Evolutionary conservation across 2,329 filamentous ascomycete species (phyloP), one percentile per base, ranked within the genome.

Genomic region (Exophiala viscosa): DNA sequence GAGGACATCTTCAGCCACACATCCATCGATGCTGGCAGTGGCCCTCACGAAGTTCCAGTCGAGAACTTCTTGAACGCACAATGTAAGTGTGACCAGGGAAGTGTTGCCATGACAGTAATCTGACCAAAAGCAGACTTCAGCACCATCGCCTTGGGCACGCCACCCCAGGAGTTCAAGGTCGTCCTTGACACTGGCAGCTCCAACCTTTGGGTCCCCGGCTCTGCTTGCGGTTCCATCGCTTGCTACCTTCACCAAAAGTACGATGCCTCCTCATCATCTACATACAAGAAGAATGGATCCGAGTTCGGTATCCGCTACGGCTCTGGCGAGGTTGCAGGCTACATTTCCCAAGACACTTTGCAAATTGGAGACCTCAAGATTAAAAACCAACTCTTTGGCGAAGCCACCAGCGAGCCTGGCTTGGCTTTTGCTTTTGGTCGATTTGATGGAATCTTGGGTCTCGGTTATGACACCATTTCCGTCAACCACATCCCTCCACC

Each of bases 1-100:
- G 75, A 80, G 67, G 82, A 91, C 62, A 84, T 95, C 72, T 95
- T 96, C 80, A 85, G 85, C 69, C 82, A 87, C 64, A 81, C 84
- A 52, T 81, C 84, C 47, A 74, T 88, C 67, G 78, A 86, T 62
- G 73, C 77, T 51, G 80, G 23, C 23, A 28, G 87, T 53, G 75
- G 76, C 55, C 58, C 51, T 23, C 92, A 97, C 74, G 83, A 85
- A 52, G 87, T 99, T 38, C 88, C 92, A 53, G 85, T 99, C 65
- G 88, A 84, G 75, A 99, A 99, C 84, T 99, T 96, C 78, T 78
- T 97, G 78, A 99, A 99, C 69, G 93, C 93, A 54, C 93, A 99
- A 76, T 99, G 91, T 96, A 86, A 68, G 88, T 76, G 85, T 67
- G 87, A 76, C 34, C 32, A 34, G 13, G 20, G 36, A 28, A 31